Percentiles rank a stretch among this genome's conserved stretches.
Evolutionary conservation across 352 stramenopile species (phyloP).

Genomic region (Aphanomyces invadans): DNA sequence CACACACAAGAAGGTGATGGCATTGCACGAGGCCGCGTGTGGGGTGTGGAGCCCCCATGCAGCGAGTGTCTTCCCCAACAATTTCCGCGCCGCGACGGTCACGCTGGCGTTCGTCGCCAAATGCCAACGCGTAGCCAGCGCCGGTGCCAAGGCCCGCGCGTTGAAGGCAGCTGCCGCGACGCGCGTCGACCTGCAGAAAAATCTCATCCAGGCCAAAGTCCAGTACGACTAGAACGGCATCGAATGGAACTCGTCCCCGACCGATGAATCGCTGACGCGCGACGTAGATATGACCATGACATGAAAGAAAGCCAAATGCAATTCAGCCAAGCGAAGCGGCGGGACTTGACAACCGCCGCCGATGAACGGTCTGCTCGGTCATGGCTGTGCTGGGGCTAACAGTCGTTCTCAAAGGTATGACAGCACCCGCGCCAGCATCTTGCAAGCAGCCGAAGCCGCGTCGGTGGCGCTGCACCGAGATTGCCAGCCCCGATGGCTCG

Average conservation of each 20-base stretch:
- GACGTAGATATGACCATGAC: conserved; percentile 17
- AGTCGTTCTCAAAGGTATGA: conserved; percentile 11
- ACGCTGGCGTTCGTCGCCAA: conserved; percentile 37
- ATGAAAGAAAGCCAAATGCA: conserved; percentile 4
- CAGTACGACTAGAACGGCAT: conserved; percentile 45
- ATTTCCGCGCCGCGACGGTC: conserved; percentile 36
- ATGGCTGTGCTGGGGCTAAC: too few relatives aligned
- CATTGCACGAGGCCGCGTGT: conserved; percentile 28
- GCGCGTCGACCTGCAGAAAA: conserved; percentile 35
- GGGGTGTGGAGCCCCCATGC: conserved; percentile 33
- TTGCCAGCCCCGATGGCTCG: conserved; percentile 30
- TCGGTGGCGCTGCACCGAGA: conserved; percentile 31
- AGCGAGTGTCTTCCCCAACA: conserved; percentile 39
- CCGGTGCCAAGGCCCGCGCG: conserved; percentile 24
- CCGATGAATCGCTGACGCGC: too few relatives aligned
- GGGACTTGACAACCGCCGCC: background rate
- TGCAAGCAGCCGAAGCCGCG: conserved; percentile 36
- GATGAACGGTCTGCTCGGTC: conserved; percentile 10
- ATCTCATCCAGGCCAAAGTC: conserved; percentile 44
- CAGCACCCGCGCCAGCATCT: conserved; percentile 20
- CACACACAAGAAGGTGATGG: conserved; percentile 32
- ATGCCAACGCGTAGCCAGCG: conserved; percentile 29
- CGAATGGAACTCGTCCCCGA: background rate
- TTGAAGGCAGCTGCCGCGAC: conserved; percentile 31
- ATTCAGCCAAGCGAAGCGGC: background rate